These are phyloP conservation scores for Talaromyces adpressus DNA, from an alignment of 495 filamentous ascomycete species.

Conservation along the genomic window DNA sequence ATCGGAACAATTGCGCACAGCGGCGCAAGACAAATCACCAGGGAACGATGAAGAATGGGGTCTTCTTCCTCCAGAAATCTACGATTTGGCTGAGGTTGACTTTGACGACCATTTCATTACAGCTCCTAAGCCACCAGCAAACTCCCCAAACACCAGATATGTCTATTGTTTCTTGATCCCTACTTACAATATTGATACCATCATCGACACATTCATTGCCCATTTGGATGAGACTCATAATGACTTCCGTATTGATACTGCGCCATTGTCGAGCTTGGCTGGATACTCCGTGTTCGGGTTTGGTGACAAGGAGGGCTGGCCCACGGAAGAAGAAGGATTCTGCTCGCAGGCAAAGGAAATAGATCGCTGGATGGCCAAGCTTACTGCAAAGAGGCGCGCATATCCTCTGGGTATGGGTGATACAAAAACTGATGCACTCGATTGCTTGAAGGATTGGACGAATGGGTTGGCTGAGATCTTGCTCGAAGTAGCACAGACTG, in stretches of 20 bases:
- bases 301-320: constrained; percentile 87
- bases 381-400: constrained; percentile 72
- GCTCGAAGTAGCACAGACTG: constrained; percentile 51
- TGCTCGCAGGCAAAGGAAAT: constrained; percentile 83
- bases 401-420: constrained; percentile 87
- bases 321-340: constrained; percentile 81
- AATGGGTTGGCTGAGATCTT: constrained; percentile 66
- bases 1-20: constrained; percentile 40
- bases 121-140: constrained; percentile 42
- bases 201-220: constrained; percentile 71
- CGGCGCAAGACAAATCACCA: constrained; percentile 22
- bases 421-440: constrained; percentile 61
- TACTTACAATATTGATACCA: constrained; percentile 86
- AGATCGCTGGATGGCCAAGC: constrained; percentile 91
- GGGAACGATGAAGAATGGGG: constrained; percentile 25
- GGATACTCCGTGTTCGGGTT: constrained; percentile 94
- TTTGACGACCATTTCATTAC: constrained; percentile 86
- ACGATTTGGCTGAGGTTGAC: constrained; percentile 78
- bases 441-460: constrained; percentile 68
- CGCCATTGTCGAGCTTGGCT: constrained; percentile 63
- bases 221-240: constrained; percentile 87
- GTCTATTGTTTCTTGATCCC: constrained; percentile 82
- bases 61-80: constrained; percentile 54
- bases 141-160: constrained; percentile 45
- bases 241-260: constrained; percentile 92